These are phyloP conservation scores for Cicer pinnatifidum DNA, from an alignment of 306 rosid species.

Conservation along the genomic window DNA sequence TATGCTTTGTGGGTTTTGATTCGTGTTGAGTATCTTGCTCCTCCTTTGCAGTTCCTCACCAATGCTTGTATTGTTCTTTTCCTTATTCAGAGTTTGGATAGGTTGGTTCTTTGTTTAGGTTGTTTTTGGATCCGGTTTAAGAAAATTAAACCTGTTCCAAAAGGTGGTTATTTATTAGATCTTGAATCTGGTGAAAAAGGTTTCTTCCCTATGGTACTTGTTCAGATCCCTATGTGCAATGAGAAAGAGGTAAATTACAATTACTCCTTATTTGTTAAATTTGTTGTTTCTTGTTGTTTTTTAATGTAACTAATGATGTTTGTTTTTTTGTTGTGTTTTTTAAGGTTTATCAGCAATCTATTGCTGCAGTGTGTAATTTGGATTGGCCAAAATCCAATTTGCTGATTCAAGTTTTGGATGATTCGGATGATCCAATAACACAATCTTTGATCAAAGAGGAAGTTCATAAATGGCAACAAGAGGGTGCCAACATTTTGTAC, in stretches of 20 bases:
- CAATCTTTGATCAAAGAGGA: conserved; percentile 73
- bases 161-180: conserved; percentile 51
- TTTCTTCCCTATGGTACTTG: conserved; percentile 88
- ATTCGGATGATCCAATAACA: conserved; percentile 89
- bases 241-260: conserved; percentile 77
- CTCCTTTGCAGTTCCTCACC: conserved; percentile 83
- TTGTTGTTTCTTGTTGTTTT: not conserved
- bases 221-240: conserved; percentile 99
- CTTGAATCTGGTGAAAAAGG: conserved; percentile 81
- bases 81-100: conserved; percentile 84
- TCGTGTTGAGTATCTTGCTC: conserved; percentile 80
- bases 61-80: conserved; percentile 79
- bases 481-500: conserved; percentile 79
- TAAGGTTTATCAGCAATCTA: conserved; percentile 94
- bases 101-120: conserved; percentile 77
- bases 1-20: conserved; percentile 70
- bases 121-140: conserved; percentile 89
- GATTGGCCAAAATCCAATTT: conserved; percentile 89
- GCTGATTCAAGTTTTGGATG: conserved; percentile 86
- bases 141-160: conserved; percentile 79
- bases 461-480: conserved; percentile 85
- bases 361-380: conserved; percentile 85
- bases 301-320: conserved; percentile 27
- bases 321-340: not conserved
- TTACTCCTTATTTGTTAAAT: not conserved